Conservation (phyloP, 108 stramenopile genomes). For the Skeletonema tropicum region DNA sequence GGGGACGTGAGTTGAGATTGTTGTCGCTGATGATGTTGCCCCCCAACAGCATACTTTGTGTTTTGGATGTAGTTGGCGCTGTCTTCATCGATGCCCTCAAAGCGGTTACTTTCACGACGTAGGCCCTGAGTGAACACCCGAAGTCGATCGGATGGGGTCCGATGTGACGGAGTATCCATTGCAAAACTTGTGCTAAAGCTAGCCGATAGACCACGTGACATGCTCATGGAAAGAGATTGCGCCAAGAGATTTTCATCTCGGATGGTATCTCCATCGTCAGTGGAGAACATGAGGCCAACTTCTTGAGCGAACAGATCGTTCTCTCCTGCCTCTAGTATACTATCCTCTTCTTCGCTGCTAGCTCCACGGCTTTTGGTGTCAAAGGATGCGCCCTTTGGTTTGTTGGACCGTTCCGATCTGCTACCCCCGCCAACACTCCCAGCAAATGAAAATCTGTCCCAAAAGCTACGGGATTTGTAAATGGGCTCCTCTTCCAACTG, state of each 20-base stretch:
- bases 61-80: constrained; percentile 28
- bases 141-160: constrained; percentile 7
- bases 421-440: not conserved
- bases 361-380: not conserved
- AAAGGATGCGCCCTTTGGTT: constrained; percentile 1
- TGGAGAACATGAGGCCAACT: constrained; percentile 50
- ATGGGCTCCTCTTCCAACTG: not conserved
- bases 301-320: constrained; percentile 46
- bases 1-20: not conserved
- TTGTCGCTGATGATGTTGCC: not conserved
- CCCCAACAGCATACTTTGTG: constrained; percentile 17
- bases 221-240: constrained; percentile 9
- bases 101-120: constrained; percentile 12
- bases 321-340: constrained; percentile 34
- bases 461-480: not conserved
- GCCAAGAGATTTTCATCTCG: constrained; percentile 20
- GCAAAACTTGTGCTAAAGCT: constrained; percentile 21
- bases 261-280: constrained; percentile 50
- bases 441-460: not conserved
- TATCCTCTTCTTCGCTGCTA: constrained; percentile 10
- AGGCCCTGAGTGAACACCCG: constrained; percentile 5
- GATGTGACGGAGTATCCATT: not conserved
- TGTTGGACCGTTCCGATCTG: not conserved
- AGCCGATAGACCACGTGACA: constrained; percentile 9
- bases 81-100: constrained; percentile 21